Conservation (phyloP, 495 filamentous ascomycete species). For the Aspergillus haitiensis region DNA sequence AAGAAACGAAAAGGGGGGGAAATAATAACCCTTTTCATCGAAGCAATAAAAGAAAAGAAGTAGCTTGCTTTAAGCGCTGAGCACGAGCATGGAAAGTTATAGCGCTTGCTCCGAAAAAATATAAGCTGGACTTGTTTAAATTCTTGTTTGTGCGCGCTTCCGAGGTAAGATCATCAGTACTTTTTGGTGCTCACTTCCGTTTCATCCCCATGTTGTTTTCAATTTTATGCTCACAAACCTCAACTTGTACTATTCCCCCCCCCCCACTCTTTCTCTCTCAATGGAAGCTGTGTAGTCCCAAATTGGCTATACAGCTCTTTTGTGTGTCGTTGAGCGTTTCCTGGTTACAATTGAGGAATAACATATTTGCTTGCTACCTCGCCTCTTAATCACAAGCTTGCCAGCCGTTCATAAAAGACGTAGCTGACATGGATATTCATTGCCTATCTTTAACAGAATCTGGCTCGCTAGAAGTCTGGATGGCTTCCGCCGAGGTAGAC, state of each 20-base stretch:
- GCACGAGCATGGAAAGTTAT: constrained; percentile 37
- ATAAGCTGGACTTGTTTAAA: constrained; percentile 23
- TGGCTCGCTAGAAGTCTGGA: constrained; percentile 50
- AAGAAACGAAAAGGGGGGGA: no score
- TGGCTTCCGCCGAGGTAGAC: constrained; percentile 96
- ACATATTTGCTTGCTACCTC: not conserved
- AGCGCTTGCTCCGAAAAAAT: constrained; percentile 32
- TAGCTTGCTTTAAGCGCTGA: constrained; percentile 25
- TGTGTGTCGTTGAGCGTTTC: not conserved
- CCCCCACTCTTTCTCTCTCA: not conserved
- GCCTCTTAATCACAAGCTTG: not conserved
- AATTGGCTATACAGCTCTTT: not conserved
- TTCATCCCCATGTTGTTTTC: constrained; percentile 6
- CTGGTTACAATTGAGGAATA: constrained; percentile 10
- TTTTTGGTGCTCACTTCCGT: constrained; percentile 16
- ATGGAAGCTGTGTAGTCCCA: not conserved
- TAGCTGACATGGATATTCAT: constrained; percentile 22
- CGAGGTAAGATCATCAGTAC: constrained; percentile 30
- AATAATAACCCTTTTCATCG: constrained; percentile 8
- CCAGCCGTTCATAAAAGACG: constrained; percentile 11
- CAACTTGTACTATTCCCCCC: not conserved
- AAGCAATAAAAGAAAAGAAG: constrained; percentile 8
- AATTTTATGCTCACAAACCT: not conserved
- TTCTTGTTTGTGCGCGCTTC: constrained; percentile 34
- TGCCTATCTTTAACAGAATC: constrained; percentile 24